Conservation (phyloP, 2,329 filamentous ascomycete species). For the Colletotrichum endophyticum region DNA sequence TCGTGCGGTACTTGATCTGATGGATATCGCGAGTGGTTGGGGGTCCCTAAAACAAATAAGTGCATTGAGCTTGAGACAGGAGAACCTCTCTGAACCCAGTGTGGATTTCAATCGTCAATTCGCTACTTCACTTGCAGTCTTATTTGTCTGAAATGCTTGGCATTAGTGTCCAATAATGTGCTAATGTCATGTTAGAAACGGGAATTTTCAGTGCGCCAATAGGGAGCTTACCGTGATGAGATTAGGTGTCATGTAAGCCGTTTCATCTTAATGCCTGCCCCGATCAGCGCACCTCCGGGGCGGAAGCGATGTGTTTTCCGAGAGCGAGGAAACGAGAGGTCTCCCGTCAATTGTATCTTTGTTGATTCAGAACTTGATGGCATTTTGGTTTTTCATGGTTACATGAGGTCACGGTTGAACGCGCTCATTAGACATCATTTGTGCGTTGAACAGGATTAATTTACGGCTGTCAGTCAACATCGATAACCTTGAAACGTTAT, state of each 20-base stretch:
- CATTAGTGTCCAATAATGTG: background rate
- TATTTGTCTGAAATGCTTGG: background rate
- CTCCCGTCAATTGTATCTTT: background rate
- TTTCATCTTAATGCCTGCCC: background rate
- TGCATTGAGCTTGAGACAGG: background rate
- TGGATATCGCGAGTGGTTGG: background rate
- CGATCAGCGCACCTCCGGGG: background rate
- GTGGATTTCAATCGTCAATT: background rate
- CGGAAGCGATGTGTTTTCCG: background rate
- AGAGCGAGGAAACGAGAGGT: background rate
- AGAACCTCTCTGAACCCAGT: background rate
- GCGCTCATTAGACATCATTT: background rate
- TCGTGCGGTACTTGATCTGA: slow-evolving; percentile 24
- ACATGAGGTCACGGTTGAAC: background rate
- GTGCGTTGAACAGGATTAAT: background rate
- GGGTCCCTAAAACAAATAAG: background rate
- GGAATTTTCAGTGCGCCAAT: background rate
- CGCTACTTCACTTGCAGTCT: background rate
- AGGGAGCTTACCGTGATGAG: background rate
- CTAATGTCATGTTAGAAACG: background rate
- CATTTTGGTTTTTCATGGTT: background rate
- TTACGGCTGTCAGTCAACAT: background rate
- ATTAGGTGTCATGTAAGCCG: background rate
- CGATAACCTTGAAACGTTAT: background rate
- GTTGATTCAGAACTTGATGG: accelerated